Evolutionary conservation across 106 monocot species (phyloP).

Genomic region (Narthecium ossifragum): DNA sequence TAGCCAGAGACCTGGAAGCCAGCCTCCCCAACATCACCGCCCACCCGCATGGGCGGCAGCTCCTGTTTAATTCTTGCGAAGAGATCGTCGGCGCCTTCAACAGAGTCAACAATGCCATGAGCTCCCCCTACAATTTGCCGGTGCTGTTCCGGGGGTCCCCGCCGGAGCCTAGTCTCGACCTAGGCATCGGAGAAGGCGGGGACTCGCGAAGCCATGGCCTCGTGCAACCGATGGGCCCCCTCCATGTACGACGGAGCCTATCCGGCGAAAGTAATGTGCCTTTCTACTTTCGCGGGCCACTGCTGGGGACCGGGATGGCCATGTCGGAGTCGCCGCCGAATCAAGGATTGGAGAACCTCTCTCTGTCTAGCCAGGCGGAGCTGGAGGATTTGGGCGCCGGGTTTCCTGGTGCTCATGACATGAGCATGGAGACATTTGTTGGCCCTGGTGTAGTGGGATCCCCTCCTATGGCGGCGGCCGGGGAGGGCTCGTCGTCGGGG

Average conservation of each 20-base stretch:
- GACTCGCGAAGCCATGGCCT: not conserved
- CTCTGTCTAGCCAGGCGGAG: not conserved
- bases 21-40: not conserved
- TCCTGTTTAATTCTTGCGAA: constrained; percentile 1
- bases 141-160: not conserved
- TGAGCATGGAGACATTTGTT: not conserved
- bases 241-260: too few relatives aligned
- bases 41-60: not conserved
- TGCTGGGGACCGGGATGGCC: not conserved
- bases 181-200: not conserved
- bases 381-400: too few relatives aligned
- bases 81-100: constrained; percentile 6
- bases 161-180: not conserved
- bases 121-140: not conserved
- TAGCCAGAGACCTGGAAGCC: constrained; percentile 4
- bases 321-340: not conserved
- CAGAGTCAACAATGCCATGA: not conserved
- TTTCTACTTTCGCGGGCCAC: too few relatives aligned
- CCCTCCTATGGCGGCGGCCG: not conserved
- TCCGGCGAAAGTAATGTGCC: not conserved
- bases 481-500: constrained; percentile 4
- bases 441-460: not conserved
- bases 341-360: not conserved
- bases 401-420: not conserved
- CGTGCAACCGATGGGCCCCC: not conserved